These are phyloP conservation scores for Phlebiopsis gigantea DNA, from an alignment of 768 basidiomycete genomes.

Conservation along the genomic window DNA sequence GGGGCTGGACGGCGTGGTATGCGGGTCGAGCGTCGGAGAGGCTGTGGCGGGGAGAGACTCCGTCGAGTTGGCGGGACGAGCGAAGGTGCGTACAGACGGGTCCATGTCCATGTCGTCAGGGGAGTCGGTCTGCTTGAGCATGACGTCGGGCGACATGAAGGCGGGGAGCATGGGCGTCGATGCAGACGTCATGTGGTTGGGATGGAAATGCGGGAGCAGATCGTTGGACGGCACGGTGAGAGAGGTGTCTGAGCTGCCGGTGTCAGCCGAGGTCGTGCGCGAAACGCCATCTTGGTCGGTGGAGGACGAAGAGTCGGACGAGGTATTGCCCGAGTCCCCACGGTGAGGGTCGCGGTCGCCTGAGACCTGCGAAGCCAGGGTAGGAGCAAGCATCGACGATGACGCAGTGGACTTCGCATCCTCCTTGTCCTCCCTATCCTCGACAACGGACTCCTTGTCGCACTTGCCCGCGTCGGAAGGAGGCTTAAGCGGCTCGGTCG, in stretches of 20 bases:
- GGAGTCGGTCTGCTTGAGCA: constrained; percentile 30
- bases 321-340: constrained; percentile 7
- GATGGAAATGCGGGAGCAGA: neutral
- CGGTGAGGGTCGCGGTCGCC: constrained; percentile 6
- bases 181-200: constrained; percentile 8
- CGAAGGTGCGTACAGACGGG: constrained; percentile 70
- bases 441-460: neutral
- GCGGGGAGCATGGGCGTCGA: constrained; percentile 33
- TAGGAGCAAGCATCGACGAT: constrained; percentile 16
- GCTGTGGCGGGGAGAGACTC: constrained; percentile 49
- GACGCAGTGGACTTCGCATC: constrained; percentile 7
- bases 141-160: constrained; percentile 15
- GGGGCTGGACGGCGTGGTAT: constrained; percentile 3
- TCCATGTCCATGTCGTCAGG: constrained; percentile 63
- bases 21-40: constrained; percentile 19
- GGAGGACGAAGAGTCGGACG: constrained; percentile 18
- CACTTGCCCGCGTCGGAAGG: constrained; percentile 3
- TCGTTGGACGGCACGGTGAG: constrained; percentile 7
- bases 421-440: constrained; percentile 8
- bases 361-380: constrained; percentile 8
- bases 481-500: constrained; percentile 5
- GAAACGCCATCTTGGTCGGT: constrained; percentile 7
- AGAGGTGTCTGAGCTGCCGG: constrained; percentile 6
- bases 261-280: constrained; percentile 6
- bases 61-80: constrained; percentile 71